A percentile compares a stretch with the other conserved stretches of the same genome.
Evolutionary conservation across 129 eudicot genomes (phyloP).

Genomic region (Ambrosia artemisiifolia): DNA sequence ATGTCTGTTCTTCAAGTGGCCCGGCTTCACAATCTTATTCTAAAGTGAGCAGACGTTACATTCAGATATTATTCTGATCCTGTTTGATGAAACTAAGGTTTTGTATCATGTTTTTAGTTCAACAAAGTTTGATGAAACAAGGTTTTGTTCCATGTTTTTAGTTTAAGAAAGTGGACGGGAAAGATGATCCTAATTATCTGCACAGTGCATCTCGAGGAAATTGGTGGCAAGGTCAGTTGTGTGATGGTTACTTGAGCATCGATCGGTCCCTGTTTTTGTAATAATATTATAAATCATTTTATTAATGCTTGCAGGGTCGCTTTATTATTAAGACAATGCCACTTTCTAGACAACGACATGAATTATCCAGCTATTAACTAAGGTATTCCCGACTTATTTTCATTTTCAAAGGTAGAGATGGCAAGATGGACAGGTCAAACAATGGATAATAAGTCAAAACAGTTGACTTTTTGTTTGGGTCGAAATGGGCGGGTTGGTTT

Average conservation of each 20-base stretch:
- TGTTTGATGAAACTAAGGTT: conserved; percentile 2
- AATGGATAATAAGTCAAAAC: not conserved
- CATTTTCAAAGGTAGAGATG: not conserved
- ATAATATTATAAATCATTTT: no score
- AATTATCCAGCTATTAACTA: conserved; percentile 40
- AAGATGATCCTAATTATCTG: conserved; percentile 37
- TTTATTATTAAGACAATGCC: conserved; percentile 40
- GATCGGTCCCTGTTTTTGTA: no score
- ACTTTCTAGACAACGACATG: conserved; percentile 28
- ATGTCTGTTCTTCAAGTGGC: conserved; percentile 44
- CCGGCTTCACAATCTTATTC: conserved; percentile 29
- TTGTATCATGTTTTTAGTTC: conserved; percentile 28
- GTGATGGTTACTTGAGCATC: not conserved
- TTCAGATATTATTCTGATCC: not conserved
- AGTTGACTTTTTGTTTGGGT: no score
- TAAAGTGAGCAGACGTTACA: conserved; percentile 29
- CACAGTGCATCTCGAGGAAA: conserved; percentile 52
- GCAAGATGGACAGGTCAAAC: not conserved
- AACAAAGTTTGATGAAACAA: conserved; percentile 26
- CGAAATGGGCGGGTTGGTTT: no score
- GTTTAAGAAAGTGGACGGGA: conserved; percentile 45
- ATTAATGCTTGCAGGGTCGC: conserved; percentile 42
- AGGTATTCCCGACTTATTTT: conserved; percentile 21
- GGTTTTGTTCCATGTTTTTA: conserved; percentile 2
- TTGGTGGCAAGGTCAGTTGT: conserved; percentile 63